These are phyloP conservation scores for Hirsutella minnesotensis DNA, from an alignment of 2,329 filamentous ascomycete genomes.

Conservation along the genomic window DNA sequence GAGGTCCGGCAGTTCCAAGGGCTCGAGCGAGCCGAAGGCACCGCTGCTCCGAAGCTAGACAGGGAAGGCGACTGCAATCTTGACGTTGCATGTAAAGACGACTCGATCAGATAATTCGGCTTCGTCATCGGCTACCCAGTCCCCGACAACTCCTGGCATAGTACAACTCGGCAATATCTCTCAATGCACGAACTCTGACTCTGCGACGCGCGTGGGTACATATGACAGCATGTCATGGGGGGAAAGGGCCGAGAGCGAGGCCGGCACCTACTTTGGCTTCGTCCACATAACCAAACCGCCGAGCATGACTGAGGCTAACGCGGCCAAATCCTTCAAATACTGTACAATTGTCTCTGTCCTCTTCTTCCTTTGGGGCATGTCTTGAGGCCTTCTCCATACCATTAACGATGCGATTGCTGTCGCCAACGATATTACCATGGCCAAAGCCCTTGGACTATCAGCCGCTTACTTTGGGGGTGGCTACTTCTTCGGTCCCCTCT, in stretches of 20 bases:
- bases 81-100: too few relatives aligned
- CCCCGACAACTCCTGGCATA: too few relatives aligned
- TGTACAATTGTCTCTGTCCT: constrained; percentile 65
- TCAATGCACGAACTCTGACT: too few relatives aligned
- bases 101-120: too few relatives aligned
- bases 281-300: constrained; percentile 60
- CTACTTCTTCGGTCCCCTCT: constrained; percentile 58
- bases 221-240: constrained; percentile 23
- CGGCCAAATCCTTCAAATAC: constrained; percentile 56
- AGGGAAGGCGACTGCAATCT: too few relatives aligned
- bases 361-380: constrained; percentile 84
- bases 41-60: constrained; percentile 18
- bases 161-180: too few relatives aligned
- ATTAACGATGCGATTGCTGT: constrained; percentile 60
- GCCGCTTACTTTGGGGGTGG: constrained; percentile 59
- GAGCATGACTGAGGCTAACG: constrained; percentile 55
- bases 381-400: constrained; percentile 74
- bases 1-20: constrained; percentile 19
- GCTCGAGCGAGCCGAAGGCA: constrained; percentile 16
- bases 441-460: constrained; percentile 55
- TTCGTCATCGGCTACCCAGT: too few relatives aligned
- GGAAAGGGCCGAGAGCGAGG: constrained; percentile 27
- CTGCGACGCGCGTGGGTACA: constrained; percentile 12
- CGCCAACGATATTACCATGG: constrained; percentile 47
- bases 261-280: constrained; percentile 71